These are phyloP conservation scores for Trametes coccinea DNA, from an alignment of 768 basidiomycete genomes.

Conservation along the genomic window DNA sequence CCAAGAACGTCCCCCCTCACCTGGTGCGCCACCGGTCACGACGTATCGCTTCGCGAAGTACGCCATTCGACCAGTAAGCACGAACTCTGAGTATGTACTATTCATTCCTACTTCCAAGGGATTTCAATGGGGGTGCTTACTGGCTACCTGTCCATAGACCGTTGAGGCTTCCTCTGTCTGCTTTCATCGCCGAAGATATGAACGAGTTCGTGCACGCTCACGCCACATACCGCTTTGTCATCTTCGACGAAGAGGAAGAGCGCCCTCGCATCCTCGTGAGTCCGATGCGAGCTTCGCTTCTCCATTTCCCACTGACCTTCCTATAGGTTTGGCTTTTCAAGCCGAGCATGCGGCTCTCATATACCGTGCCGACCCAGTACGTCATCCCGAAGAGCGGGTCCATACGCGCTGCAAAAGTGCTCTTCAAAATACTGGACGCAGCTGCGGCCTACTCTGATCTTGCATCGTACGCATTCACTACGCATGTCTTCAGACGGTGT, in stretches of 20 bases:
- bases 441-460: conserved; percentile 52
- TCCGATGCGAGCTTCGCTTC: not conserved
- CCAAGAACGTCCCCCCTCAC: conserved; percentile 45
- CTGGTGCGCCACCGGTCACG: conserved; percentile 34
- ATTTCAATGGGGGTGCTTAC: not conserved
- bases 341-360: conserved; percentile 79
- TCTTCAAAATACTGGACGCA: conserved; percentile 79
- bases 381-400: conserved; percentile 62
- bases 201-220: conserved; percentile 88
- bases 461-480: conserved; percentile 43
- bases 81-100: conserved; percentile 57
- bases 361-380: conserved; percentile 55
- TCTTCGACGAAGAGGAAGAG: conserved; percentile 87
- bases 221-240: conserved; percentile 88
- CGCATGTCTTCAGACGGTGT: not conserved
- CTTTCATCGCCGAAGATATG: conserved; percentile 93
- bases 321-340: conserved; percentile 93
- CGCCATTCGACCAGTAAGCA: conserved; percentile 71
- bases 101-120: not conserved
- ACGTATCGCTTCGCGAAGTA: conserved; percentile 82
- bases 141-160: conserved; percentile 32
- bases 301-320: not conserved
- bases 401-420: conserved; percentile 75
- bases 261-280: conserved; percentile 76
- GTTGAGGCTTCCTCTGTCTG: conserved; percentile 63